Evolutionary conservation across 495 filamentous ascomycete genomes (phyloP), one percentile per base, ranked within the genome.

Genomic region (Arthonia radiata): DNA sequence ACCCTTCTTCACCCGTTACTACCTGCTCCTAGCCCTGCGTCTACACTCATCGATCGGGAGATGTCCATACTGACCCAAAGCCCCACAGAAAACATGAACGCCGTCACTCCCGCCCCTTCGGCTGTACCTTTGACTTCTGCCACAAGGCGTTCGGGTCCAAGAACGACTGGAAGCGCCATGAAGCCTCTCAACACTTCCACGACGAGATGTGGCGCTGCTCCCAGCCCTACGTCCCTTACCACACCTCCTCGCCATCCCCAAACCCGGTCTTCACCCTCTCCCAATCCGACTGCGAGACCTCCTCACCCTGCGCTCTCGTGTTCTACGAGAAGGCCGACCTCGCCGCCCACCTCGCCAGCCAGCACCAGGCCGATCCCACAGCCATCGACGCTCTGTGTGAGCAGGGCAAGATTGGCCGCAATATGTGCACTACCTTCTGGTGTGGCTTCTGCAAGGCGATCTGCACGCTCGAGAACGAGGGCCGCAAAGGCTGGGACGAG

Each of bases 81-180:
- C n/a, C n/a, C n/a, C 23, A 36, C 22, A 86, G 78, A 30, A 94
- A 93, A 47, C 83, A 93, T 42, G 54, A 66, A 44, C 89, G 81
- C 38, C 70, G 86, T 5, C 86, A 93, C 43, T 59, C 67, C 14
- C 67, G 71, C 29, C 86, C 82, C 0, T 94, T 86, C 38, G 76
- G 71, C 23, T 93, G 83, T 49, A 93, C 83, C 5, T 79, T 67
- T 25, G 43, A 55, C 6, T 51, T 51, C 12, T 93, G 86, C 40
- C 50, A 53, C 25, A 86, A 79, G 35, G 59, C 47, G 2, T 91
- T 93, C 36, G 83, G 86, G 18, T 81, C 74, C 52, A 92, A 92
- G 42, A 78, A 78, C 24, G 83, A 93, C 49, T 93, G 83, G 86
- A 93, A 92, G 47, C 70, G 86, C 5, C 83, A 94, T 42, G 83